These are phyloP conservation scores for Deinandra increscens DNA, from an alignment of 129 eudicot species.

Conservation along the genomic window DNA sequence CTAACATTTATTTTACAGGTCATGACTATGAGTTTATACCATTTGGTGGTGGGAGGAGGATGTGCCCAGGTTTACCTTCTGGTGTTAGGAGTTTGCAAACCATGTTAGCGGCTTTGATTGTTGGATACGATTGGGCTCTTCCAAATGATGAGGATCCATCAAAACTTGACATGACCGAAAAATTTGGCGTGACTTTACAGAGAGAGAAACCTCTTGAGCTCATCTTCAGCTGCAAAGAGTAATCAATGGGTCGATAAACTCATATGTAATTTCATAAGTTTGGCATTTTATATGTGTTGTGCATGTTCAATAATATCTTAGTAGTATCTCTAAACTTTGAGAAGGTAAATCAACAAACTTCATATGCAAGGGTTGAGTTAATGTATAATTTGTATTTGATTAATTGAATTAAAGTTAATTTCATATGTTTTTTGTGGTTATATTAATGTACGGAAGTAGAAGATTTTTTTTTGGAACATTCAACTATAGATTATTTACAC, in stretches of 20 bases:
- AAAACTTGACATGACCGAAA: conserved; percentile 11
- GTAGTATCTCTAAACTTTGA: not conserved
- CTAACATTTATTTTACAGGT: conserved; percentile 14
- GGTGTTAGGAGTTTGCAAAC: conserved; percentile 17
- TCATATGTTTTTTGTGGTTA: too few relatives aligned
- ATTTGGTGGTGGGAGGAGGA: conserved; percentile 35
- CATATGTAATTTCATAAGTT: not conserved
- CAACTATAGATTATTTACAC: too few relatives aligned
- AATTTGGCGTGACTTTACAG: conserved; percentile 22
- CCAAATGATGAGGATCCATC: conserved; percentile 20
- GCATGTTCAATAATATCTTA: not conserved
- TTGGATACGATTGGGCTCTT: conserved; percentile 32
- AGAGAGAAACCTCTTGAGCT: conserved; percentile 23
- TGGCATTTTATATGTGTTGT: not conserved
- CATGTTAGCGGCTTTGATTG: conserved; percentile 12
- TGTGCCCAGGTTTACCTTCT: conserved; percentile 26
- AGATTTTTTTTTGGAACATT: too few relatives aligned
- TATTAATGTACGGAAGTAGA: too few relatives aligned
- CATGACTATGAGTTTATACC: conserved; percentile 24
- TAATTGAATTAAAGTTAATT: not conserved
- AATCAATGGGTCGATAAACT: not conserved
- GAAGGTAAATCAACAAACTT: not conserved
- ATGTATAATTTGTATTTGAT: not conserved
- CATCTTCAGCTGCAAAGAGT: not conserved
- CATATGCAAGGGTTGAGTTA: not conserved